Percentiles rank a stretch among this genome's conserved stretches.
These are phyloP conservation scores for Phytomonas sp. DNA, from an alignment of 208 protist species.

Conservation along the genomic window DNA sequence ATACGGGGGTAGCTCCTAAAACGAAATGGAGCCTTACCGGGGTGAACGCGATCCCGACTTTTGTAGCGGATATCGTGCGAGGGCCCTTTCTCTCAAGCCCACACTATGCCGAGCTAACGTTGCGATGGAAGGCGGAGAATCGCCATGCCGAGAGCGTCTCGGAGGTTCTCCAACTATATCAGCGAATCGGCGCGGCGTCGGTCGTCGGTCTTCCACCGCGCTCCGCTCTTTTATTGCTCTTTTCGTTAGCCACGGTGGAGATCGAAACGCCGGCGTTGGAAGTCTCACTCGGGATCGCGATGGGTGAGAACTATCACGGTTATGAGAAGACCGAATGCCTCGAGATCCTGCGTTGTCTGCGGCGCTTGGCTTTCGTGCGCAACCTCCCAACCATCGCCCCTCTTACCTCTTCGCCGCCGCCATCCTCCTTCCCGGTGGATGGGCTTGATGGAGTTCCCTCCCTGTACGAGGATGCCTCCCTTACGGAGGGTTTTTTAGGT, in stretches of 20 bases:
- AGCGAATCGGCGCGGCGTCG: constrained; percentile 23
- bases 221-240: constrained; percentile 52
- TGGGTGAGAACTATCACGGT: constrained; percentile 61
- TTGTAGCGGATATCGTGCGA: constrained; percentile 59
- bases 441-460: not conserved
- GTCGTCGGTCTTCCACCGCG: constrained; percentile 53
- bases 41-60: constrained; percentile 57
- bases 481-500: constrained; percentile 31
- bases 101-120: constrained; percentile 29
- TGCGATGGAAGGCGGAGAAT: constrained; percentile 72
- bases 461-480: constrained; percentile 44
- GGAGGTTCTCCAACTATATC: constrained; percentile 42
- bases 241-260: constrained; percentile 55
- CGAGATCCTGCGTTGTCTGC: constrained; percentile 72
- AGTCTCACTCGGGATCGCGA: constrained; percentile 64
- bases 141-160: constrained; percentile 46
- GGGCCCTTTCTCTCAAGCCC: constrained; percentile 63
- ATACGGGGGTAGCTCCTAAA: constrained; percentile 16
- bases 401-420: constrained; percentile 15
- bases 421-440: not conserved
- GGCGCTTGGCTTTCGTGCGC: constrained; percentile 62
- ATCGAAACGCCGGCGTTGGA: constrained; percentile 63
- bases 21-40: constrained; percentile 58
- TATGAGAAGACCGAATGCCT: constrained; percentile 58
- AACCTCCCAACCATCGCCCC: constrained; percentile 27